Conservation (phyloP, 2,329 filamentous ascomycete species). For the Dactylellina haptotyla region DNA sequence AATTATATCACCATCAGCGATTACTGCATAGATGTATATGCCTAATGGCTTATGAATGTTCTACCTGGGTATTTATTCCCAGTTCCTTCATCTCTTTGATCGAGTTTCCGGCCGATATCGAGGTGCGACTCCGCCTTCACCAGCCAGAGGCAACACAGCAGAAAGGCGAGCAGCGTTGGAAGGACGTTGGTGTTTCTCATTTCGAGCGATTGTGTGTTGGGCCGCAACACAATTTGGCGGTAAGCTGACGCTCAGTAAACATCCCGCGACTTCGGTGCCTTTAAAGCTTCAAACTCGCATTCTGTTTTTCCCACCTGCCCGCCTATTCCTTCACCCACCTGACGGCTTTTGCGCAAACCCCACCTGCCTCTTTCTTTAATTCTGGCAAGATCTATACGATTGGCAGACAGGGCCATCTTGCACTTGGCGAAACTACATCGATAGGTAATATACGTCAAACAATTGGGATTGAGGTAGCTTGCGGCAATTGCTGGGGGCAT, state of each 20-base stretch:
- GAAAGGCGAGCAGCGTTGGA: not conserved
- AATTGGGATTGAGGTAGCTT: too few species aligned
- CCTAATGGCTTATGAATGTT: not conserved
- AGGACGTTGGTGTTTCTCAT: not conserved
- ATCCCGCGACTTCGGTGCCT: not conserved
- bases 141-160: not conserved
- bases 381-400: not conserved
- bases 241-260: not conserved
- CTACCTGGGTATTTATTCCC: constrained; percentile 32
- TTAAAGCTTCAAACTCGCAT: not conserved
- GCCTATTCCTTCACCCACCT: not conserved
- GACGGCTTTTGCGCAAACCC: not conserved
- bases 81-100: not conserved
- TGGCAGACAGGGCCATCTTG: not conserved
- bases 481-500: too few species aligned
- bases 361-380: not conserved
- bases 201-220: not conserved
- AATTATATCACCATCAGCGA: not conserved
- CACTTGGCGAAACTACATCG: not conserved
- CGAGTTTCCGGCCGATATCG: not conserved
- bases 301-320: not conserved
- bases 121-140: not conserved
- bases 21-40: not conserved
- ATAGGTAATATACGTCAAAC: too few species aligned
- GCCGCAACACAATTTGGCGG: not conserved